These are phyloP conservation scores for Candida bentonensis DNA, from an alignment of 805 yeast genomes.

Conservation along the genomic window DNA sequence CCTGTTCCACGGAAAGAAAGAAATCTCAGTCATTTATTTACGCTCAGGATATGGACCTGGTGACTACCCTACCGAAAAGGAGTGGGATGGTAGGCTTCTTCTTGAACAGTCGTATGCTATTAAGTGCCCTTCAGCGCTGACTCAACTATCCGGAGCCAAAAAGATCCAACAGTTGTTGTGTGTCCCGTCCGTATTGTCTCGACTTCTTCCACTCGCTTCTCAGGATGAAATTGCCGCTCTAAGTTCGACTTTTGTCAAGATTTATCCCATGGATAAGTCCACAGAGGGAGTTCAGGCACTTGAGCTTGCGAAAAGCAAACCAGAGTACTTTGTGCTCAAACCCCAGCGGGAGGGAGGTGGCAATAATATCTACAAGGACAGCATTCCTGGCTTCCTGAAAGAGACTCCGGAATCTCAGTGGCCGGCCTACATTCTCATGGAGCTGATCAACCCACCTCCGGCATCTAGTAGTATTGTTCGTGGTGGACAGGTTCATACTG, in stretches of 20 bases:
- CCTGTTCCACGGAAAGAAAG: constrained; percentile 19
- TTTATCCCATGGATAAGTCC: constrained; percentile 73
- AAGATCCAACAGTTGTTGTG: constrained; percentile 87
- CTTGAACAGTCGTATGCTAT: constrained; percentile 70
- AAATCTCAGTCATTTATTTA: constrained; percentile 78
- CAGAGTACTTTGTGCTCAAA: constrained; percentile 69
- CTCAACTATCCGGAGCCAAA: constrained; percentile 87
- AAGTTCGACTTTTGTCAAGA: constrained; percentile 59
- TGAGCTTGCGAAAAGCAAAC: constrained; percentile 48
- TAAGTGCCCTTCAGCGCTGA: constrained; percentile 79
- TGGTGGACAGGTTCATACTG: constrained; percentile 46
- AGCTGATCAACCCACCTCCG: constrained; percentile 67
- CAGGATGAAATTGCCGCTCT: constrained; percentile 20
- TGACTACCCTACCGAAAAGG: constrained; percentile 51
- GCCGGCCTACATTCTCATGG: constrained; percentile 91
- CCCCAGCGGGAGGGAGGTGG: constrained; percentile 99
- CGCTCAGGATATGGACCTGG: constrained; percentile 80
- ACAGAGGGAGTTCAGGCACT: constrained; percentile 45
- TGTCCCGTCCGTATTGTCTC: constrained; percentile 30
- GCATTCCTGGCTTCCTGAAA: constrained; percentile 63
- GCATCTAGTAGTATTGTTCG: constrained; percentile 57
- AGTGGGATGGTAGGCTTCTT: constrained; percentile 66
- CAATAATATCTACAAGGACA: constrained; percentile 76
- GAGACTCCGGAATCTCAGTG: constrained; percentile 53
- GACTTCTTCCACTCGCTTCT: constrained; percentile 29